Conservation (phyloP, 2,329 filamentous ascomycete species). For the Colletotrichum acutatum region DNA sequence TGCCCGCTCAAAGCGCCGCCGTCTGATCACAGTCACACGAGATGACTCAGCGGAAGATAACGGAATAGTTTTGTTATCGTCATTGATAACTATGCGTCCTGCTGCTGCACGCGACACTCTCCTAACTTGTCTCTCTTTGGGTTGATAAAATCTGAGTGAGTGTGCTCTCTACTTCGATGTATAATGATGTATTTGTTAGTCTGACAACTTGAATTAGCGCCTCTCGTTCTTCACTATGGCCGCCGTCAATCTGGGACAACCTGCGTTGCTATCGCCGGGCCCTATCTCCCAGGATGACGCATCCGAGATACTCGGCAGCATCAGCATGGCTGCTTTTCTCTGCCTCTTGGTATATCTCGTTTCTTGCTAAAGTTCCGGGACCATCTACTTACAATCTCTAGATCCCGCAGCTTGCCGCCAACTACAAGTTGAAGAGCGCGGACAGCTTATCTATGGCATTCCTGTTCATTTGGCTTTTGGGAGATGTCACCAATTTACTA, state of each 20-base stretch:
- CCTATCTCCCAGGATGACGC: not conserved
- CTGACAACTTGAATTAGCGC: not conserved
- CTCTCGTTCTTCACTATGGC: not conserved
- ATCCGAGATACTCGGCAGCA: slow-evolving; percentile 28
- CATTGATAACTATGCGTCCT: not conserved
- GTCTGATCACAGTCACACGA: not conserved
- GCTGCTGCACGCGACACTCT: too few relatives aligned
- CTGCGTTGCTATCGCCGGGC: not conserved
- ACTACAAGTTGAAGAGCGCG: slow-evolving; percentile 19
- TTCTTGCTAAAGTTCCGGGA: accelerated
- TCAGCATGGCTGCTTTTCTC: slow-evolving; percentile 32
- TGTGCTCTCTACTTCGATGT: not conserved
- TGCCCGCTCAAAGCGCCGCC: not conserved
- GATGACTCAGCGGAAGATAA: slow-evolving; percentile 5
- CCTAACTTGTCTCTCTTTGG: too few relatives aligned
- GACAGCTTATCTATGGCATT: slow-evolving; percentile 30
- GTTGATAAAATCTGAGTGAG: not conserved
- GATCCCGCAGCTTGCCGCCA: slow-evolving; percentile 21
- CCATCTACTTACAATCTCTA: not conserved
- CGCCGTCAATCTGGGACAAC: not conserved
- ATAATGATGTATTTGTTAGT: not conserved
- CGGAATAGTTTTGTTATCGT: not conserved
- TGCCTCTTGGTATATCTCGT: slow-evolving; percentile 4
- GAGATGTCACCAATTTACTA: slow-evolving; percentile 14
- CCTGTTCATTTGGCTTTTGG: slow-evolving; percentile 19